Conservation (phyloP, 139 green algal species). For the Auxenochlorella pyrenoidosa region DNA sequence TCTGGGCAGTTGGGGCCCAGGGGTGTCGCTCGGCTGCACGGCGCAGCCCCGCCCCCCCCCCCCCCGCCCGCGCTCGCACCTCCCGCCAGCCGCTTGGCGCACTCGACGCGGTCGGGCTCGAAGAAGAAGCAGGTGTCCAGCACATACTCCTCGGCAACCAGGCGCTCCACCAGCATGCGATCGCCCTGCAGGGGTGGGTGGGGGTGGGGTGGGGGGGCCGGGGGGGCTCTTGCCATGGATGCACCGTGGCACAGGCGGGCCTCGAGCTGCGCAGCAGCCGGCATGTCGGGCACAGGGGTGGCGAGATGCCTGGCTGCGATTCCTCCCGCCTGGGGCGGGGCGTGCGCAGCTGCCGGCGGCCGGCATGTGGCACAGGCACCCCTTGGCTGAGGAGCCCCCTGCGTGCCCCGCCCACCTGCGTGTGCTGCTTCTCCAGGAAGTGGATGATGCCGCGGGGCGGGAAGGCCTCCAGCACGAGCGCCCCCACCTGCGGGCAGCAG, state of each 20-base stretch:
- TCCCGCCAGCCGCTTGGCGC: constrained; percentile 60
- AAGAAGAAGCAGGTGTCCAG: constrained; percentile 78
- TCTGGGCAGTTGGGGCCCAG: too few species aligned
- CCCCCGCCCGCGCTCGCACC: constrained; percentile 4
- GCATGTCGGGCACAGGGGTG: too few species aligned
- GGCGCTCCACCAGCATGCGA: constrained; percentile 67
- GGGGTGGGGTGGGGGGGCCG: not conserved
- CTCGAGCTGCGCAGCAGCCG: too few species aligned
- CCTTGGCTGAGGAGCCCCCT: not conserved
- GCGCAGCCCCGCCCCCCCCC: too few species aligned
- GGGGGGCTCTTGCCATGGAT: too few species aligned
- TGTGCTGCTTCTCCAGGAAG: constrained; percentile 75
- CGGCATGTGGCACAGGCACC: not conserved
- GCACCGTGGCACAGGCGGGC: too few species aligned
- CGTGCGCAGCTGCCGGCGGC: too few species aligned
- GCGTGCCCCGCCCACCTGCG: constrained; percentile 24
- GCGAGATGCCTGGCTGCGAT: not conserved
- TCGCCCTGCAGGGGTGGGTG: constrained; percentile 37
- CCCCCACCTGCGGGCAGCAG: constrained; percentile 39
- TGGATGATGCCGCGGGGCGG: constrained; percentile 75
- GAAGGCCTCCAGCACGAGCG: constrained; percentile 55
- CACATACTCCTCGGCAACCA: constrained; percentile 87
- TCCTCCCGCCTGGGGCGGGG: too few species aligned
- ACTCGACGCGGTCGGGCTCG: constrained; percentile 77
- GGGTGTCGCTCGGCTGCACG: too few species aligned